These are phyloP conservation scores for Panaeolus papilionaceus DNA, from an alignment of 768 basidiomycete genomes.

Conservation along the genomic window DNA sequence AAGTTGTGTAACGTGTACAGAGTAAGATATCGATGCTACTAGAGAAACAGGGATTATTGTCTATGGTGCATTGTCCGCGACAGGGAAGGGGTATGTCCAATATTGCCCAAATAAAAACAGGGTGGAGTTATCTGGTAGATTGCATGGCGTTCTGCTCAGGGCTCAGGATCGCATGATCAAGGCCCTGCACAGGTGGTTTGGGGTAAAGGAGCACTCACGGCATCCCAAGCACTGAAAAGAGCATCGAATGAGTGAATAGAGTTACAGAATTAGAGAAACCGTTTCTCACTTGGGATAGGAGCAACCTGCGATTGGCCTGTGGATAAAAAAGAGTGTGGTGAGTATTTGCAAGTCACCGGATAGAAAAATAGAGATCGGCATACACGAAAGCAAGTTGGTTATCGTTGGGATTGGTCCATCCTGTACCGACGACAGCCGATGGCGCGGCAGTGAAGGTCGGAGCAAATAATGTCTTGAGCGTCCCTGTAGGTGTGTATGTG, in stretches of 20 bases:
- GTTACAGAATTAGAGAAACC: constrained; percentile 13
- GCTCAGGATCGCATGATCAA: constrained; percentile 16
- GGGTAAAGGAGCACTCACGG: constrained; percentile 54
- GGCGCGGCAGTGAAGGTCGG: constrained; percentile 69
- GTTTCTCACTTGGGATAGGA: constrained; percentile 59
- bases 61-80: background rate
- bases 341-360: background rate
- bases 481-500: constrained; percentile 75
- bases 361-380: constrained; percentile 25
- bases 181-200: constrained; percentile 47
- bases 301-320: constrained; percentile 64
- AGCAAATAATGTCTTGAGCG: constrained; percentile 62
- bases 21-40: background rate
- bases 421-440: constrained; percentile 62
- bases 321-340: constrained; percentile 16
- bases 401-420: constrained; percentile 81
- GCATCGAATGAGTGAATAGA: constrained; percentile 13
- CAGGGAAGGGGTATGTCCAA: background rate
- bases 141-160: background rate
- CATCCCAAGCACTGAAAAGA: constrained; percentile 60
- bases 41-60: background rate
- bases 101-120: background rate
- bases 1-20: background rate
- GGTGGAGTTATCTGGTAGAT: background rate
- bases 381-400: constrained; percentile 60